Base-by-base conservation (phyloP, 768 basidiomycete genomes). In the Leccinum aurantiacum region DNA sequence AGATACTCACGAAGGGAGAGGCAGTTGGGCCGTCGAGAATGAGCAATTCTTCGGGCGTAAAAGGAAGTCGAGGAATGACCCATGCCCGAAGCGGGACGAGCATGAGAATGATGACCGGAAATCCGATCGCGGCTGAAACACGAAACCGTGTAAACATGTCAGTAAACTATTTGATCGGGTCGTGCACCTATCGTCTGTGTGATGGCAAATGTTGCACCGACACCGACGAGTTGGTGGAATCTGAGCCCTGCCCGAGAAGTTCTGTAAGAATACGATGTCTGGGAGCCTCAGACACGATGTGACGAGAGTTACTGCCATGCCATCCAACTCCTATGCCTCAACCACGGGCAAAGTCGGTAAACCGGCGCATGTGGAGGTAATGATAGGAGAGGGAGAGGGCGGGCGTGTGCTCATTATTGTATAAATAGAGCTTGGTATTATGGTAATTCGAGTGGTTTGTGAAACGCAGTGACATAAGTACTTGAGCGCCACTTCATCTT, bases 291-390 rank as follows among this genome's bases (percentile, higher is more conserved):
- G 46, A 24, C 11, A 11, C 9, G 27, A 9, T 22, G 11, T 15
- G n/a, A 37, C 2, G 38, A 10, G 15, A 80, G 89, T 57, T 67
- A 94, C 92, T 97, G 95, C 69, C 94, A 79, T 8, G 93, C 90
- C 57, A 94, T 80, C 96, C 95, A 98, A 64, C 90, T 91, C 95
- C 95, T 57, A 98, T 98, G 10, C 93, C 92, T 96, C 97, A 98
- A 1, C 90, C 88, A n/a, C 90, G 78, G 5, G 91, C 90, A 64
- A 99, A 85, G 67, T 94, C 92, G 5, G 88, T 83, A 65, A 97
- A 96, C 61, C 85, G 85, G 35, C 88, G 85, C 61, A 96, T 82
- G 69, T 99, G 97, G 13, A 85, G 83, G 60, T 87, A 89, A 72
- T 98, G 89, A 63, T 95, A 89, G n/a, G n/a, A n/a, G n/a, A n/a